These are phyloP conservation scores for Rhizophora mangle DNA, from an alignment of 345 rosid genomes.

Conservation along the genomic window DNA sequence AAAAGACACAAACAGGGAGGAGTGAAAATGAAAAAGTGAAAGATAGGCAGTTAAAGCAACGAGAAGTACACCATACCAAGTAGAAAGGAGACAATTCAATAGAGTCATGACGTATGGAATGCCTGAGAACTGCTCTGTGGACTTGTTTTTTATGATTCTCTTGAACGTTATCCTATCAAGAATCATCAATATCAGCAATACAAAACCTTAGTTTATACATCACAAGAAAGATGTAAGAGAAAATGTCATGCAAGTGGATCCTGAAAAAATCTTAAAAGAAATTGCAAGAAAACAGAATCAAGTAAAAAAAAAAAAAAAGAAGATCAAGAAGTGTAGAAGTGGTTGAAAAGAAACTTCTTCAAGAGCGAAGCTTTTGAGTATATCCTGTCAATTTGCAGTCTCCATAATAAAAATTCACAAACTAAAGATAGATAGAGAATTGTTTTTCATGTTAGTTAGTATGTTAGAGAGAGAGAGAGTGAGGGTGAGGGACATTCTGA, in stretches of 20 bases:
- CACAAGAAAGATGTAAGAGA: no score
- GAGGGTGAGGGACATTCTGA: not conserved
- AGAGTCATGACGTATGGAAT: conserved; percentile 94
- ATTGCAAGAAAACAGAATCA: not conserved
- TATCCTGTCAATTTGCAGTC: no score
- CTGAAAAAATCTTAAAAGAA: no score
- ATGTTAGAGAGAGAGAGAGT: not conserved
- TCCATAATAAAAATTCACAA: no score
- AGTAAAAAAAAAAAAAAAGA: not conserved
- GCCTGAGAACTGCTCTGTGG: conserved; percentile 92
- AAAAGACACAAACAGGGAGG: not conserved
- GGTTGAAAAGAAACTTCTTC: no score
- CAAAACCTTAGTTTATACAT: no score
- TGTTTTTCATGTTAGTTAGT: not conserved
- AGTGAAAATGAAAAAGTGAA: not conserved
- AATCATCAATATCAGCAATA: no score
- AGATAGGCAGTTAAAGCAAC: conserved; percentile 3
- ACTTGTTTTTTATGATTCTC: conserved; percentile 60
- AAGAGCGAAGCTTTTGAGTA: no score
- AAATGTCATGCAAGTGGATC: no score
- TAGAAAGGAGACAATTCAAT: conserved; percentile 95
- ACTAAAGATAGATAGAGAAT: no score
- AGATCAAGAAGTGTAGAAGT: not conserved
- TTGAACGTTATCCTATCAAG: conserved; percentile 73
- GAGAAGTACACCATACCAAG: conserved; percentile 54